Conservation (phyloP, 140 eudicot species). For the Stevia rebaudiana region DNA sequence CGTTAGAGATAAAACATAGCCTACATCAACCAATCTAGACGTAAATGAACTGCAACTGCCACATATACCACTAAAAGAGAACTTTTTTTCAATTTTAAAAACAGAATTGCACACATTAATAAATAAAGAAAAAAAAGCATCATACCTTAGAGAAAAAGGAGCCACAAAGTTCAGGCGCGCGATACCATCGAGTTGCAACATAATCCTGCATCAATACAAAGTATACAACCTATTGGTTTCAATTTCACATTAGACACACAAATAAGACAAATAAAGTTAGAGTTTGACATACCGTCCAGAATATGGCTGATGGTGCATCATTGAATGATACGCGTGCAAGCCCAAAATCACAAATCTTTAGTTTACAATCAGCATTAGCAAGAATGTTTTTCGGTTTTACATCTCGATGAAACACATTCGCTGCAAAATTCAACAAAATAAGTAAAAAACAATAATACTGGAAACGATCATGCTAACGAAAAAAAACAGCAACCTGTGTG, state of each 20-base stretch:
- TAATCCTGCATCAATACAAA: conserved; percentile 50
- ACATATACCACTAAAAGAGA: neutral
- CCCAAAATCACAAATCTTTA: conserved; percentile 76
- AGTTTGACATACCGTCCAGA: conserved; percentile 55
- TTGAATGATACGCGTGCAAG: conserved; percentile 76
- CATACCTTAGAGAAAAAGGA: conserved; percentile 91
- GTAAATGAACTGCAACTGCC: neutral
- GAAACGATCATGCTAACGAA: neutral
- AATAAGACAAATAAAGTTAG: neutral
- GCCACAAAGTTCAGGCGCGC: conserved; percentile 96
- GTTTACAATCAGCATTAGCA: conserved; percentile 78
- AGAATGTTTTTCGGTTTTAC: conserved; percentile 88
- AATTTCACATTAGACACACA: neutral
- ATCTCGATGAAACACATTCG: conserved; percentile 91
- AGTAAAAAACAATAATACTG: neutral
- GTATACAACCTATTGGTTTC: neutral
- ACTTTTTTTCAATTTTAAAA: neutral
- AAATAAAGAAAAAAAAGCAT: neutral
- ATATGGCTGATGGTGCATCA: conserved; percentile 73
- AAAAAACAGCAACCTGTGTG: conserved; percentile 51
- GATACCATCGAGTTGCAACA: conserved; percentile 93
- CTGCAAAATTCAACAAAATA: conserved; percentile 26
- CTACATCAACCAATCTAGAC: neutral
- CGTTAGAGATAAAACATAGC: neutral
- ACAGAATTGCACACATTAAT: neutral